Base-by-base conservation (phyloP, 768 basidiomycete genomes). In the Ramaria sp. region DNA sequence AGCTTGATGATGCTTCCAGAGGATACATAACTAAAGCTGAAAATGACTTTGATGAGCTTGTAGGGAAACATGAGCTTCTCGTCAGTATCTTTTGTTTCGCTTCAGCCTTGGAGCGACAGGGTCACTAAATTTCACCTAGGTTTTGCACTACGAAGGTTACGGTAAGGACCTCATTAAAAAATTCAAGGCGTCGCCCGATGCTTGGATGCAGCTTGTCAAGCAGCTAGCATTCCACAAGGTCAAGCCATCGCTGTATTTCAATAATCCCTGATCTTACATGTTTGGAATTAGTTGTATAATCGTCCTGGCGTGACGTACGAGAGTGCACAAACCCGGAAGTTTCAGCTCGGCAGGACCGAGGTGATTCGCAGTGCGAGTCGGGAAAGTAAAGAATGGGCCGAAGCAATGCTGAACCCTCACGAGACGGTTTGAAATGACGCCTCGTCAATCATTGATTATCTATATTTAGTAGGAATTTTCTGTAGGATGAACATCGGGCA, bases 201-300 rank as follows among this genome's bases (percentile, higher is more conserved):
- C 94, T 27, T 93, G 92, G 84, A 89, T 79, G 17, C 96, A 99
- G 72, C 78, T 98, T 54, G 84, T 94, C 63, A 97, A 94, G 74
- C 95, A 97, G 70, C 84, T 97, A 48, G 95, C 94, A 20, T 97
- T 90, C 75, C 82, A 87, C 69, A 93, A 94, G 72, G 80, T 93
- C 7, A n/a, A 15, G 3, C 11, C 20, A 11, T 54, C 62, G 65
- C 48, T 67, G 66, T 30, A 43, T 66, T 33, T 65, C 67, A 9
- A 69, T 66, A 37, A 65, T 69, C 10, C 69, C 70, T 17, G 1
- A n/a, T 46, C 27, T 17, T 30, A 20, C 2, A 41, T 41, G n/a
- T 60, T 54, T 27, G 5, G 17, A 43, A 33, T 19, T 13, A 54
- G 53, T 17, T 57, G 77, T 78, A 75, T 63, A 73, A 74, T 6